A percentile compares a stretch with the other conserved stretches of the same genome.
These are phyloP conservation scores for Geotrichum histeridarum DNA, from an alignment of 1,139 yeast species.

Conservation along the genomic window DNA sequence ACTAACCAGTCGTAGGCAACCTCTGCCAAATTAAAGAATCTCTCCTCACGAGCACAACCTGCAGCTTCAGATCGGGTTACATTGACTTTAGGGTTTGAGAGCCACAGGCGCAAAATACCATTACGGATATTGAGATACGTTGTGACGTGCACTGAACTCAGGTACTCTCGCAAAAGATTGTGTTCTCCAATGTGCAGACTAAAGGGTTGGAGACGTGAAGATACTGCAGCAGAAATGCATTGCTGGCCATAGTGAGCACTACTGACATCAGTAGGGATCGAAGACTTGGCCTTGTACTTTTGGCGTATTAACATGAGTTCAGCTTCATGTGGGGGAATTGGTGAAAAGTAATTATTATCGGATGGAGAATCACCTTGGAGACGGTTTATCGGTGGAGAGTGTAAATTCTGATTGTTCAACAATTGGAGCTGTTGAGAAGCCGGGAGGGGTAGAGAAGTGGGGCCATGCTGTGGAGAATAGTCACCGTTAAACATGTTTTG, in stretches of 20 bases:
- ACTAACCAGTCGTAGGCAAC: constrained; percentile 43
- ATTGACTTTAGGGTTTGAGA: constrained; percentile 41
- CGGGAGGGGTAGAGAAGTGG: constrained; percentile 1
- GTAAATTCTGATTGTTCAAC: constrained; percentile 14
- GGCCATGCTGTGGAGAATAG: constrained; percentile 5
- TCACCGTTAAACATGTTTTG: not conserved
- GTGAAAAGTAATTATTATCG: constrained; percentile 14
- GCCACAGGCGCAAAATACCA: constrained; percentile 43
- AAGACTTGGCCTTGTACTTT: constrained; percentile 39
- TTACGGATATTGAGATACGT: constrained; percentile 42
- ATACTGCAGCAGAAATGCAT: constrained; percentile 42
- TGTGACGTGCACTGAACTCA: constrained; percentile 40
- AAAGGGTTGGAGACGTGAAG: constrained; percentile 41
- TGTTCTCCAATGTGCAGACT: constrained; percentile 38
- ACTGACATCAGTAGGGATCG: constrained; percentile 39
- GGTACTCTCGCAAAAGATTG: constrained; percentile 34
- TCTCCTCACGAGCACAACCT: constrained; percentile 42
- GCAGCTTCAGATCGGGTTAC: constrained; percentile 44
- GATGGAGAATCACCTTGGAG: constrained; percentile 14
- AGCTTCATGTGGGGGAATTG: constrained; percentile 20
- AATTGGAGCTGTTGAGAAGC: constrained; percentile 12
- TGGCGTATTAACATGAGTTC: constrained; percentile 24
- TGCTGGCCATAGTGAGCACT: constrained; percentile 40
- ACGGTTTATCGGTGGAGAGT: constrained; percentile 16
- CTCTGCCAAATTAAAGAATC: constrained; percentile 41